Evolutionary conservation across 148 eudicot genomes (phyloP).

Genomic region (Amaranthus cruentus): DNA sequence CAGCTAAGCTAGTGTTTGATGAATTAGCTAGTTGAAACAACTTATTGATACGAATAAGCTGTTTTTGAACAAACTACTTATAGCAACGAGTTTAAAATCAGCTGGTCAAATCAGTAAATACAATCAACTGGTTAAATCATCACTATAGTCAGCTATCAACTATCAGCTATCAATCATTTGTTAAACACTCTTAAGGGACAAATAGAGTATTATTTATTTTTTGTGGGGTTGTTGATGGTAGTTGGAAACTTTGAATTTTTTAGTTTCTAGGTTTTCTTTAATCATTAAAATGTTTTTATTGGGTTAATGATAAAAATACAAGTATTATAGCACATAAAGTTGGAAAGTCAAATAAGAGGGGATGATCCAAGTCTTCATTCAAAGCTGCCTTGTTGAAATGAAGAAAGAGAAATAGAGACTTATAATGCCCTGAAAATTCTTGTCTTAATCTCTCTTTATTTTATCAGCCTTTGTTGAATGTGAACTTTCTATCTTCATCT

Average conservation of each 20-base stretch:
- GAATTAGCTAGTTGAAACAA: no score
- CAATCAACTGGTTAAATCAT: no score
- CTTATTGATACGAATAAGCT: no score
- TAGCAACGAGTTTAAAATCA: no score
- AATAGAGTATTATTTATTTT: not conserved
- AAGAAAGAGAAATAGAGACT: not conserved
- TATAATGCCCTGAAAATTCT: slow-evolving; percentile 26
- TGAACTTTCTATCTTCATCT: slow-evolving; percentile 3
- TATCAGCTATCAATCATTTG: no score
- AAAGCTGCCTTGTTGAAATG: slow-evolving; percentile 21
- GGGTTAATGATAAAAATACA: not conserved
- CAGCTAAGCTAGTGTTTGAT: no score
- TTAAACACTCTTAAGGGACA: not conserved
- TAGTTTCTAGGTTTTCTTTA: not conserved
- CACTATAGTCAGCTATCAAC: no score
- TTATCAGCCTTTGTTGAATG: slow-evolving; percentile 11
- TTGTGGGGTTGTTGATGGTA: slow-evolving; percentile 39
- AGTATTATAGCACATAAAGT: slow-evolving; percentile 12
- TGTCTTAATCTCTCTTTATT: not conserved
- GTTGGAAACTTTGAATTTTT: slow-evolving; percentile 16
- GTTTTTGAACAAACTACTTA: no score
- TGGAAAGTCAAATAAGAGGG: slow-evolving; percentile 31
- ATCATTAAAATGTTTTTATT: not conserved
- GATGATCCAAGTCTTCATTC: slow-evolving; percentile 23
- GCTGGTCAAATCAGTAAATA: no score